Conservation (phyloP, 2,329 filamentous ascomycete genomes). For the Corniculantispora saksenae region DNA sequence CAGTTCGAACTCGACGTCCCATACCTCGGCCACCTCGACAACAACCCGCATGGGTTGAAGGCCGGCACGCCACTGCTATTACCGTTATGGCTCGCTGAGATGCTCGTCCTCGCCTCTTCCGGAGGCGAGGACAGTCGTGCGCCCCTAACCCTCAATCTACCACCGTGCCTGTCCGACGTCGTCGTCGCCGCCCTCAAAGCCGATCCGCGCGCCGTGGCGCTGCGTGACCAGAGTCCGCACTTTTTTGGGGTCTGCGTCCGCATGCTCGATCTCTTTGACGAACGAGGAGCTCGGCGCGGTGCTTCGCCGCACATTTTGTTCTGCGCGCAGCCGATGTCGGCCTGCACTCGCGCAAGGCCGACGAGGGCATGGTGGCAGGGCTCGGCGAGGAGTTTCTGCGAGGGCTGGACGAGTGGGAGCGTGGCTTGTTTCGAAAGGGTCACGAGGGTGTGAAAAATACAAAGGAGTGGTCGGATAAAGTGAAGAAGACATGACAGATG, state of each 20-base stretch:
- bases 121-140: constrained; percentile 49
- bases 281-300: constrained; percentile 74
- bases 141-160: constrained; percentile 79
- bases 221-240: constrained; percentile 80
- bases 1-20: constrained; percentile 90
- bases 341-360: constrained; percentile 84
- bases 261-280: constrained; percentile 89
- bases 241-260: constrained; percentile 85
- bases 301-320: constrained; percentile 76
- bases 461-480: constrained; percentile 69
- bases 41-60: constrained; percentile 72
- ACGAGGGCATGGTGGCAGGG: constrained; percentile 59
- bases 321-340: constrained; percentile 78
- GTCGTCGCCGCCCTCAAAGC: constrained; percentile 90
- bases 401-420: constrained; percentile 87
- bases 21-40: constrained; percentile 85
- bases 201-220: constrained; percentile 80
- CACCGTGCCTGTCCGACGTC: constrained; percentile 71
- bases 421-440: constrained; percentile 70
- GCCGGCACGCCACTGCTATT: constrained; percentile 77
- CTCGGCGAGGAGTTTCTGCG: constrained; percentile 77
- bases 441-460: constrained; percentile 73
- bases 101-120: constrained; percentile 73
- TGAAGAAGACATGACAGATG: constrained; percentile 36
- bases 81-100: constrained; percentile 91